These are phyloP conservation scores for Avena atlantica DNA, from an alignment of 176 grass and related monocot species.

Conservation along the genomic window DNA sequence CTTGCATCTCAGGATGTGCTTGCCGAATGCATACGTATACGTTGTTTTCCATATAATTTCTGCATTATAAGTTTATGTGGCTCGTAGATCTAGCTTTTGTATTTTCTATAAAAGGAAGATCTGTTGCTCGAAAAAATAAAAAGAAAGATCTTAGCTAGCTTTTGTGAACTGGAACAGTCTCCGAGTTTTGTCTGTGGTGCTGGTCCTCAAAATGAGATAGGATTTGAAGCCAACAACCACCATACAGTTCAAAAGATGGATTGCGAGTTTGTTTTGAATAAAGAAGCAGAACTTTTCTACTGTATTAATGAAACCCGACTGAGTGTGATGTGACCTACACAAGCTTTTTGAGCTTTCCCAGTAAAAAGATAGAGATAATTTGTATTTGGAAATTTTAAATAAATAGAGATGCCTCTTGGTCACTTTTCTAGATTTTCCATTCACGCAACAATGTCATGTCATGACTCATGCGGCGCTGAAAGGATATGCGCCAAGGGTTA, in stretches of 20 bases:
- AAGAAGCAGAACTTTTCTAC: no score
- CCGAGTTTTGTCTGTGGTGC: not conserved
- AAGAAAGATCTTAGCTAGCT: constrained; percentile 18
- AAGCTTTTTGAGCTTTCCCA: no score
- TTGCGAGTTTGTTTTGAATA: no score
- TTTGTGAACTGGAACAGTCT: constrained; percentile 44
- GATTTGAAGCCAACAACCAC: constrained; percentile 19
- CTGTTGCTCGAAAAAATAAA: not conserved
- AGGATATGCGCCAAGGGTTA: constrained; percentile 34
- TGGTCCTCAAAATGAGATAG: constrained; percentile 5
- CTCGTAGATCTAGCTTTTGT: constrained; percentile 42
- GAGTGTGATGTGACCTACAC: not conserved
- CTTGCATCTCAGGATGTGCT: constrained; percentile 40
- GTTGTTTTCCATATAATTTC: constrained; percentile 21
- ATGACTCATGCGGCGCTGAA: not conserved
- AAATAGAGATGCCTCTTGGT: no score
- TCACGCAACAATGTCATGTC: constrained; percentile 33
- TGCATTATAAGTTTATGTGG: constrained; percentile 22
- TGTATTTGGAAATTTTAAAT: no score
- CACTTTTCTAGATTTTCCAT: no score
- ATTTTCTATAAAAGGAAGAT: constrained; percentile 10
- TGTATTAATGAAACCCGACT: no score
- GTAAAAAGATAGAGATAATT: no score
- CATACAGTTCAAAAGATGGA: not conserved
- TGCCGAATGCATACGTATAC: constrained; percentile 19